These are phyloP conservation scores for Xerocomus potaroensis DNA, from an alignment of 768 basidiomycete species.

Conservation along the genomic window DNA sequence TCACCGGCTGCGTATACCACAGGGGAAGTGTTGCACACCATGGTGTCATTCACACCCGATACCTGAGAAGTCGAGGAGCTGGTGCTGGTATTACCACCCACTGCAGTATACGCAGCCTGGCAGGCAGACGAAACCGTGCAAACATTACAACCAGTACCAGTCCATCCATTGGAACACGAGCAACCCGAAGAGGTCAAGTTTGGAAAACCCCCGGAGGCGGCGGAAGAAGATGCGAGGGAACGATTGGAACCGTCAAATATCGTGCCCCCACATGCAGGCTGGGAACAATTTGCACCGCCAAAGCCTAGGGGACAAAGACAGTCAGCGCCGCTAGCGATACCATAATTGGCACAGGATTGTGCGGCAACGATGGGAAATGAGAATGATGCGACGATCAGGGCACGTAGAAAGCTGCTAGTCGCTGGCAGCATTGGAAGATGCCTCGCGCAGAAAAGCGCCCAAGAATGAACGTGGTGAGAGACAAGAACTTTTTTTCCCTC, in stretches of 20 bases:
- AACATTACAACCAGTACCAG: constrained; percentile 75
- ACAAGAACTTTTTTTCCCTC: neutral
- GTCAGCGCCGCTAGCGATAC: constrained; percentile 16
- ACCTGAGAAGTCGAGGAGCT: constrained; percentile 24
- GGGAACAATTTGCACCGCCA: constrained; percentile 64
- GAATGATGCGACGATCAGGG: constrained; percentile 11
- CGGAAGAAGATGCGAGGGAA: constrained; percentile 41
- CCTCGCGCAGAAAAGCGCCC: neutral
- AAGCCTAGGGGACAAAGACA: constrained; percentile 84
- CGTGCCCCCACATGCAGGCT: constrained; percentile 74
- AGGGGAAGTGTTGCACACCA: constrained; percentile 69
- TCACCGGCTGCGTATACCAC: constrained; percentile 75
- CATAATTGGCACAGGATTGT: constrained; percentile 28
- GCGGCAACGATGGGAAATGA: constrained; percentile 10
- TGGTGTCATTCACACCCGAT: constrained; percentile 50
- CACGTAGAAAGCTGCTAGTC: neutral
- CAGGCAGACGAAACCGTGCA: constrained; percentile 68
- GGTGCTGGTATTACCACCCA: constrained; percentile 33
- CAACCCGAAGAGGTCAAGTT: constrained; percentile 70
- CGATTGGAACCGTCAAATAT: constrained; percentile 69
- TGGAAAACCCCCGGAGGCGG: constrained; percentile 40
- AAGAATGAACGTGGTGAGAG: too few relatives aligned
- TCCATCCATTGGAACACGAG: constrained; percentile 71
- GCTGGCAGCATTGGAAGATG: constrained; percentile 10
- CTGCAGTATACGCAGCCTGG: constrained; percentile 52